A percentile compares a stretch with the other conserved stretches of the same genome.
These are phyloP conservation scores for Leccinum griseonigrum DNA, from an alignment of 1,284 basidiomycete species.

Conservation along the genomic window DNA sequence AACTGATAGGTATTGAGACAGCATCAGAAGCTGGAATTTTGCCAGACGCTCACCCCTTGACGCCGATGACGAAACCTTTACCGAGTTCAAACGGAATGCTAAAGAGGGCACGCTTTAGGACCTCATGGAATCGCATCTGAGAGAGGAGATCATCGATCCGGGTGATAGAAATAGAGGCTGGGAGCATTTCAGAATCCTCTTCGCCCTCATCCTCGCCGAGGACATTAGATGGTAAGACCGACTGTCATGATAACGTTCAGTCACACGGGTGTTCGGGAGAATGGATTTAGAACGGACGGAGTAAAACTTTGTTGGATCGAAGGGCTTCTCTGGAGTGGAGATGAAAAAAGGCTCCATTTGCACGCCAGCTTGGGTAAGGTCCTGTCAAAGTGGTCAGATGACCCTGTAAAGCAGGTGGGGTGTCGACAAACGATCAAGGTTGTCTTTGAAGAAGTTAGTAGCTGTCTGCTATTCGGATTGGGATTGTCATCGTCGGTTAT, in stretches of 20 bases:
- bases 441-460: constrained; percentile 65
- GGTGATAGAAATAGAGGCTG: constrained; percentile 66
- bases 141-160: constrained; percentile 77
- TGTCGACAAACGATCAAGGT: constrained; percentile 55
- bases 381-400: constrained; percentile 45
- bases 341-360: constrained; percentile 93
- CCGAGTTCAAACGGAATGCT: constrained; percentile 81
- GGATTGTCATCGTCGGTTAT: constrained; percentile 88
- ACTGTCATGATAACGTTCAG: constrained; percentile 36
- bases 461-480: constrained; percentile 49
- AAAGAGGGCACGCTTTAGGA: constrained; percentile 86
- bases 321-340: constrained; percentile 63
- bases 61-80: constrained; percentile 80
- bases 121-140: constrained; percentile 82
- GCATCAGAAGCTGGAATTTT: not conserved
- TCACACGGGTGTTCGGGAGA: constrained; percentile 1
- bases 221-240: constrained; percentile 58
- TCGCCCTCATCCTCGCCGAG: constrained; percentile 46
- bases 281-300: constrained; percentile 51
- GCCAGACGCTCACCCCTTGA: constrained; percentile 72
- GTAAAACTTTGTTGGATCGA: constrained; percentile 82
- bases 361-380: constrained; percentile 79
- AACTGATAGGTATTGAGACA: constrained; percentile 45
- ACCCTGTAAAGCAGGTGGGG: not conserved
- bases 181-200: constrained; percentile 50